These are phyloP conservation scores for Aspergillus ellipticus DNA, from an alignment of 495 filamentous ascomycete species.

Conservation along the genomic window DNA sequence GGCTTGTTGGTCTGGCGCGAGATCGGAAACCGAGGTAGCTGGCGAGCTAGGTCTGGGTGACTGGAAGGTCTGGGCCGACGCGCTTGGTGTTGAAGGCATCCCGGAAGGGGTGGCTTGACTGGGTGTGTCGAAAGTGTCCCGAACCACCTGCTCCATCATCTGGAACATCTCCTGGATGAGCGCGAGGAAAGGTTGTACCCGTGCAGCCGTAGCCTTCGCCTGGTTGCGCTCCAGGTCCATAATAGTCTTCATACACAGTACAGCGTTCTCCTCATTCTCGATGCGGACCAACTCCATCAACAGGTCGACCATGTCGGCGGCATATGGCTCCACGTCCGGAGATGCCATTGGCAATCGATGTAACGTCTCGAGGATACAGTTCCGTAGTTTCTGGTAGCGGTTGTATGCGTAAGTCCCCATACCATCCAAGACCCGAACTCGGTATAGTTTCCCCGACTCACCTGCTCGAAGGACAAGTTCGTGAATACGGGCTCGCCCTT, in stretches of 20 bases:
- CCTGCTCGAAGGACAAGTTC: conserved; percentile 80
- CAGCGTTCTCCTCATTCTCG: conserved; percentile 98
- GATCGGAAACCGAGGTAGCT: conserved; percentile 70
- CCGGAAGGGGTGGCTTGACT: conserved; percentile 59
- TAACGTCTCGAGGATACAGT: conserved; percentile 88
- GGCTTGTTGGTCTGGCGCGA: conserved; percentile 75
- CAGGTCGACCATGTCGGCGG: conserved; percentile 78
- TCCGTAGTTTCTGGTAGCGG: conserved; percentile 71
- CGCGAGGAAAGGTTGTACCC: conserved; percentile 84
- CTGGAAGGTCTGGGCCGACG: conserved; percentile 67
- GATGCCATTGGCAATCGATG: conserved; percentile 84
- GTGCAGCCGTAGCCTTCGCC: conserved; percentile 68
- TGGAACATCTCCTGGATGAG: conserved; percentile 95
- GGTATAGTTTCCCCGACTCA: conserved; percentile 26
- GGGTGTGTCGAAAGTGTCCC: conserved; percentile 83
- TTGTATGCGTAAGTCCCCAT: conserved; percentile 10
- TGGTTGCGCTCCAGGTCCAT: conserved; percentile 95
- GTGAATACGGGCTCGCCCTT: conserved; percentile 87
- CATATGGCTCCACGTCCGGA: conserved; percentile 82
- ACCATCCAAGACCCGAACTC: neutral
- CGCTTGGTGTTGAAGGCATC: conserved; percentile 74
- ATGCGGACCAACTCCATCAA: conserved; percentile 81
- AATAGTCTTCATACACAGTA: conserved; percentile 94
- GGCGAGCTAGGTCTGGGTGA: conserved; percentile 89
- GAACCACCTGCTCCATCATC: conserved; percentile 86